Percentiles rank a stretch among this genome's conserved stretches.
Evolutionary conservation across 176 grass and related monocot genomes (phyloP).

Genomic region (Carex myosuroides): DNA sequence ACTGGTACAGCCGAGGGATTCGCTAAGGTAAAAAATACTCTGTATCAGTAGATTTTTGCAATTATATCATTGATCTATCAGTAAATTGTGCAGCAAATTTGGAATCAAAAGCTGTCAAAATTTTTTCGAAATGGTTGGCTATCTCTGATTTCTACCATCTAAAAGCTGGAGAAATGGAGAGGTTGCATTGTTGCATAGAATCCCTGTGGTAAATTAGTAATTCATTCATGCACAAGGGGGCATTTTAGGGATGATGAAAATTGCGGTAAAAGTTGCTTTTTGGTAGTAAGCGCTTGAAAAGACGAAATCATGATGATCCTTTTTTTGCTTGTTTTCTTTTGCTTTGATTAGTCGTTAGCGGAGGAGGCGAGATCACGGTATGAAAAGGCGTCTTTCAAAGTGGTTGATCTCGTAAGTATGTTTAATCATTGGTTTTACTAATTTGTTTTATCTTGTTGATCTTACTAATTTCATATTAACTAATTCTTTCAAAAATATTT

Average conservation of each 20-base stretch:
- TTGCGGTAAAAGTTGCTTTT: background rate
- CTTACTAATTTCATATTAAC: background rate
- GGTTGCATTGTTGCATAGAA: background rate
- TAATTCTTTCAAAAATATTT: background rate
- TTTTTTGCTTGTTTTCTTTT: slow-evolving; percentile 4
- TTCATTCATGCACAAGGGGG: background rate
- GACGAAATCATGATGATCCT: background rate
- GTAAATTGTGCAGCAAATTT: background rate
- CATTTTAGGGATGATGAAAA: background rate
- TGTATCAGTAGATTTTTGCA: slow-evolving; percentile 8
- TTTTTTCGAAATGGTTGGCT: background rate
- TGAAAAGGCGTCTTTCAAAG: slow-evolving; percentile 77
- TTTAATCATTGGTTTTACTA: background rate
- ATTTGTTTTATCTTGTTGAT: background rate
- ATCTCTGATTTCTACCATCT: background rate
- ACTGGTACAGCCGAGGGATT: slow-evolving; percentile 92
- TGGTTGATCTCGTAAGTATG: slow-evolving; percentile 81
- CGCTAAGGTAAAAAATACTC: slow-evolving; percentile 47
- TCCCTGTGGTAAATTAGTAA: background rate
- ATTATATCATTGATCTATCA: background rate
- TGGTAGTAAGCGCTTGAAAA: background rate
- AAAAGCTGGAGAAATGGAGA: background rate
- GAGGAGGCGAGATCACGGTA: slow-evolving; percentile 77
- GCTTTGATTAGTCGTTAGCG: slow-evolving; percentile 39
- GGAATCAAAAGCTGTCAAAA: background rate